Base-by-base conservation (phyloP, 1,284 basidiomycete species). In the Cystobasidium slooffiae region DNA sequence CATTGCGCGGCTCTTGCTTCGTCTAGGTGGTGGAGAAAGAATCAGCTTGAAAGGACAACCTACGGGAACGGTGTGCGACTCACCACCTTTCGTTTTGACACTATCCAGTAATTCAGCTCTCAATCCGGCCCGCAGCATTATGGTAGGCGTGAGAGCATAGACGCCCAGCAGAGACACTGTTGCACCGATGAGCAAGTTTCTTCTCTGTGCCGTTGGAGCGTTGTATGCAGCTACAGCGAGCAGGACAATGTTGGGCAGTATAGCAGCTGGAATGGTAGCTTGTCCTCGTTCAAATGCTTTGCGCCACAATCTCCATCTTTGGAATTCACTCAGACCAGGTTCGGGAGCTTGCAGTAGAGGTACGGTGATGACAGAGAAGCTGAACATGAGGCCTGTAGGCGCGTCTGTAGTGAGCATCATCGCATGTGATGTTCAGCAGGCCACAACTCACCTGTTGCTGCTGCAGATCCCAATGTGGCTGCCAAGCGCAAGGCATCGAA, bases 241-340 rank as follows among this genome's bases (percentile, higher is more conserved):
- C 51, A 66, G 31, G 39, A 43, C 12, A 24, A 47, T 53, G 39
- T 43, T 47, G 18, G 41, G 41, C 18, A 22, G 18, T 4, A 66
- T 43, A 37, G 16, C 44, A n/a, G 64, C 53, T 20, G 64, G 64
- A 16, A 66, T 66, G 16, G 64, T 66, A 52, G 64, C 64, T 53
- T 66, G 64, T 18, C 64, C 64, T n/a, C 64, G 8, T 20, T 66
- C 64, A 41, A 66, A 66, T 39, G 49, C 47, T 31, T 66, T 66
- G 4, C 64, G 64, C 64, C 64, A 66, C 31, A 66, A 20, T 66
- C 64, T 43, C 64, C 64, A 66, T 9, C 64, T n/a, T 37, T 66
- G 64, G 31, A 51, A 66, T 8, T 47, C 31, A 12, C 47, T 41
- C 31, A 66, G 24, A 22, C 24, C 51, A 12, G 64, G 49, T 24